These are phyloP conservation scores for Pseudopithomyces chartarum DNA, from an alignment of 2,329 filamentous ascomycete species.

Conservation along the genomic window DNA sequence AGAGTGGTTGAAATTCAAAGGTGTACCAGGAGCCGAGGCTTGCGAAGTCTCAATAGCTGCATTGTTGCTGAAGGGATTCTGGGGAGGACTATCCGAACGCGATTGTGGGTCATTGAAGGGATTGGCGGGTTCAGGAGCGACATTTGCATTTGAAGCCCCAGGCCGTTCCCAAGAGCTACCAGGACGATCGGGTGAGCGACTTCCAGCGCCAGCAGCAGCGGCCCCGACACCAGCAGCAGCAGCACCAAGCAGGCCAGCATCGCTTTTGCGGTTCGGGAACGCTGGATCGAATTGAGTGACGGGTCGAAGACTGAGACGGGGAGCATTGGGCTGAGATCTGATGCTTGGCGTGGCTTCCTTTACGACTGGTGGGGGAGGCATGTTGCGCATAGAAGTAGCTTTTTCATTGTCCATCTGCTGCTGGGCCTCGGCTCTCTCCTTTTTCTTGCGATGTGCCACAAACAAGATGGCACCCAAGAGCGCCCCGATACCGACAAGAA, in stretches of 20 bases:
- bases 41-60: constrained; percentile 44
- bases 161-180: constrained; percentile 48
- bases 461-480: constrained; percentile 73
- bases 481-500: constrained; percentile 70
- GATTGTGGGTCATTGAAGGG: constrained; percentile 68
- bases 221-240: constrained; percentile 35
- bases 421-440: constrained; percentile 53
- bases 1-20: constrained; percentile 28
- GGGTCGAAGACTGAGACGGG: constrained; percentile 83
- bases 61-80: constrained; percentile 63
- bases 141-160: constrained; percentile 42
- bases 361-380: constrained; percentile 32
- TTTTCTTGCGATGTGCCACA: constrained; percentile 74
- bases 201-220: constrained; percentile 19
- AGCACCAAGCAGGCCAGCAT: constrained; percentile 41
- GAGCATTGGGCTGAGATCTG: constrained; percentile 54
- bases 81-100: constrained; percentile 49
- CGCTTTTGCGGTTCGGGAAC: constrained; percentile 54
- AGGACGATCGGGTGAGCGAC: constrained; percentile 26
- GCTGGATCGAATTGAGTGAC: constrained; percentile 82
- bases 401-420: constrained; percentile 49
- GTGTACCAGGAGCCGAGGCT: constrained; percentile 31
- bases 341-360: constrained; percentile 39
- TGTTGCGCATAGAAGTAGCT: constrained; percentile 30
- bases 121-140: constrained; percentile 62